Evolutionary conservation across 2,329 filamentous ascomycete genomes (phyloP), one percentile per base, ranked within the genome.

Genomic region (Xylaria sp.): DNA sequence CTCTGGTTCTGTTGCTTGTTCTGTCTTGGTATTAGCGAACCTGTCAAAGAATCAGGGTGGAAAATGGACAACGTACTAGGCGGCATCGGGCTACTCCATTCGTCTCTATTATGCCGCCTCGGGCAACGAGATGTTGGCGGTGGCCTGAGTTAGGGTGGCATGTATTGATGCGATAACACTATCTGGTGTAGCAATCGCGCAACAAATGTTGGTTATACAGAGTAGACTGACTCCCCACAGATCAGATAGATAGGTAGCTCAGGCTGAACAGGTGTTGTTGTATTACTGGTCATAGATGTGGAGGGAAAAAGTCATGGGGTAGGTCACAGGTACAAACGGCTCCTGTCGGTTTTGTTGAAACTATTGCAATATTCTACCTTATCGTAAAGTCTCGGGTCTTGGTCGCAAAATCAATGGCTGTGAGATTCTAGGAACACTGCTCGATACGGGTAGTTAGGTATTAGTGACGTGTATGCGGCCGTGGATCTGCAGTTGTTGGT

Each of bases 1-100:
- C 75, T 86, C 84, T 68, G 83, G 78, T 74, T 81, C 78, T 72
- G 79, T 74, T 71, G 67, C 74, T 44, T 71, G 59, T 72, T 69
- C 74, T 79, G 58, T 58, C 23, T 67, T 44, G 20, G 31, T 49
- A 67, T 74, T 56, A 75, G 73, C 17, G 28, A 57, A 40, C 20
- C 56, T 53, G 65, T 67, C 48, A 20, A 65, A 46, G 46, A n/a
- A 54, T 48, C 54, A 57, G 23, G 40, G 23, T 54, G 40, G 56
- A 28, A 46, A 31, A 61, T 63, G 59, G 40, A 63, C 28, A 46
- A 74, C 74, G n/a, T 74, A 76, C 71, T 74, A 49, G 69, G 69
- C 64, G 72, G 72, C 75, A 77, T 77, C 58, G 48, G 72, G 51
- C 60, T 56, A 60, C 49, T 58, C 26, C 13, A 61, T 69, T 63